A percentile compares a stretch with the other conserved stretches of the same genome.
Evolutionary conservation across 306 rosid genomes (phyloP).

Genomic region (Carpinus fangiana): DNA sequence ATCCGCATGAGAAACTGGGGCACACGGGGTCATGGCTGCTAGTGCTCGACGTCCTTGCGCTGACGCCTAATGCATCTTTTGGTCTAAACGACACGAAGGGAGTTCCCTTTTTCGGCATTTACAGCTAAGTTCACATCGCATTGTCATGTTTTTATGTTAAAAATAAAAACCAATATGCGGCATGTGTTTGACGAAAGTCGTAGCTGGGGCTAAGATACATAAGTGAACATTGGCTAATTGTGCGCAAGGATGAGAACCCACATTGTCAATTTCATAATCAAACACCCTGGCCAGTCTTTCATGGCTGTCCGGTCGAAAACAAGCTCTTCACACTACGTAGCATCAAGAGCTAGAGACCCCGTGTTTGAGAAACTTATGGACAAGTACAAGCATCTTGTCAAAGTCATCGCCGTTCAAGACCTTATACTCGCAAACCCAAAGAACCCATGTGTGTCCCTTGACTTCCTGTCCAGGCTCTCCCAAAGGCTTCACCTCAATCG

Average conservation of each 20-base stretch:
- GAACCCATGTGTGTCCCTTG: slow-evolving; percentile 60
- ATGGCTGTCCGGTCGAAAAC: slow-evolving; percentile 54
- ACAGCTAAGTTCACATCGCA: no score
- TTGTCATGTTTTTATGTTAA: not conserved
- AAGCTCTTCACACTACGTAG: slow-evolving; percentile 69
- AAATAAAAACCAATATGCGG: not conserved
- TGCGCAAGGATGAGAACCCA: slow-evolving; percentile 32
- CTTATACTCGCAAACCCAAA: slow-evolving; percentile 79
- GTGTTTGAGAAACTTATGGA: slow-evolving; percentile 93
- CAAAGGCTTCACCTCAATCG: slow-evolving; percentile 88
- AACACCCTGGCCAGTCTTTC: slow-evolving; percentile 23
- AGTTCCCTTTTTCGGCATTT: no score
- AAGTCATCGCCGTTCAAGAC: slow-evolving; percentile 78
- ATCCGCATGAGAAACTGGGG: no score
- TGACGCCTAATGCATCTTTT: no score
- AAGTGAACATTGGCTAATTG: not conserved
- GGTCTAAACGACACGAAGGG: no score
- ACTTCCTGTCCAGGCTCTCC: slow-evolving; percentile 75
- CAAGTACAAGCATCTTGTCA: slow-evolving; percentile 71
- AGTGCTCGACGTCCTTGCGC: no score
- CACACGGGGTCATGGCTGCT: no score
- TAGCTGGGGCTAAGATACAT: slow-evolving; percentile 15
- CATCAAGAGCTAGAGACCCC: slow-evolving; percentile 79
- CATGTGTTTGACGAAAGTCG: slow-evolving; percentile 42
- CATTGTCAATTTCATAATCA: slow-evolving; percentile 35